These are phyloP conservation scores for Sequoiadendron giganteum DNA, from an alignment of 75 land plant genomes.

Conservation along the genomic window DNA sequence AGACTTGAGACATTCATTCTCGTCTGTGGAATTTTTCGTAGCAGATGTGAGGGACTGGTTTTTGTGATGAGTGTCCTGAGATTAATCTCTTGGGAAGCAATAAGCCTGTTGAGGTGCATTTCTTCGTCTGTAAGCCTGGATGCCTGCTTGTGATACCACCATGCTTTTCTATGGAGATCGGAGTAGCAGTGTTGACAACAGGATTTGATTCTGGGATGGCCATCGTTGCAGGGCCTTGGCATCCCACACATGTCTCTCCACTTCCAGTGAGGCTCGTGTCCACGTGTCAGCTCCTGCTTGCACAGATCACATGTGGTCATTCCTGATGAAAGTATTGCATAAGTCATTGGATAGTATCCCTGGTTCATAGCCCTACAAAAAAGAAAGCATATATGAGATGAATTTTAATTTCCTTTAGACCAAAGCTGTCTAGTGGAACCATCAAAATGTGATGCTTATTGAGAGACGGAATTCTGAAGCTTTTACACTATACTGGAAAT, in stretches of 20 bases:
- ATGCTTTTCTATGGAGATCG: background rate
- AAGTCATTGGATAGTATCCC: background rate
- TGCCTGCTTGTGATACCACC: background rate
- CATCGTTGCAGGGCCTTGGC: background rate
- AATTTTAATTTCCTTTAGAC: background rate
- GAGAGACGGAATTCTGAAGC: too few species aligned
- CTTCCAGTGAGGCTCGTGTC: background rate
- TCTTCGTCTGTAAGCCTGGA: background rate
- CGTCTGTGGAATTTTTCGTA: background rate
- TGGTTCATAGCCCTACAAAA: background rate
- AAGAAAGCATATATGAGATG: background rate
- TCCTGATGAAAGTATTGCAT: background rate
- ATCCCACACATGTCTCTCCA: background rate
- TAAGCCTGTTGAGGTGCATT: slow-evolving; percentile 1
- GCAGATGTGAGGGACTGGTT: background rate
- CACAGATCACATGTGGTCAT: background rate
- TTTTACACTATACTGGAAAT: too few species aligned
- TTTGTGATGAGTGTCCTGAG: background rate
- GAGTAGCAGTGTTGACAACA: background rate
- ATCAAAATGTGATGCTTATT: too few species aligned
- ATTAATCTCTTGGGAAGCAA: slow-evolving; percentile 4
- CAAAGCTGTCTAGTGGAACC: too few species aligned
- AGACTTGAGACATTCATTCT: background rate
- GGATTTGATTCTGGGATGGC: background rate
- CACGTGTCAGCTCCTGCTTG: background rate